A percentile compares a stretch with the other conserved stretches of the same genome.
These are phyloP conservation scores for Exophiala oligosperma DNA, from an alignment of 2,329 filamentous ascomycete species.

Conservation along the genomic window DNA sequence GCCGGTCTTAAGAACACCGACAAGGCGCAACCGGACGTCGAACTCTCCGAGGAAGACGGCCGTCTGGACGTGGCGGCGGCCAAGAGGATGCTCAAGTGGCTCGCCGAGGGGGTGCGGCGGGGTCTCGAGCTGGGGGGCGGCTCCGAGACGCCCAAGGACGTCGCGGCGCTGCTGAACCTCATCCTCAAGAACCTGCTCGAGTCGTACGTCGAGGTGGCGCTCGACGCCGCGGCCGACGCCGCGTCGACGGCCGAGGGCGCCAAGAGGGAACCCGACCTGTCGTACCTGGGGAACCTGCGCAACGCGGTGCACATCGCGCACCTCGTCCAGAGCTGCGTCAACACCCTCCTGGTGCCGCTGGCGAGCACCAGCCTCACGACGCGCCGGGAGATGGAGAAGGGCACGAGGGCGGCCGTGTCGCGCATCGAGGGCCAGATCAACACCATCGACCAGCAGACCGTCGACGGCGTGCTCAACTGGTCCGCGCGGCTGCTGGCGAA, in stretches of 20 bases:
- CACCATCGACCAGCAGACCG: slow-evolving; percentile 65
- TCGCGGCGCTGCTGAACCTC: slow-evolving; percentile 78
- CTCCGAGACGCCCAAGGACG: slow-evolving; percentile 90
- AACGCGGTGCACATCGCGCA: slow-evolving; percentile 86
- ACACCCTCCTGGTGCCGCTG: slow-evolving; percentile 84
- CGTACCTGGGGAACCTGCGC: slow-evolving; percentile 75
- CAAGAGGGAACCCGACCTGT: slow-evolving; percentile 84
- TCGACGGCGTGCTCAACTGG: slow-evolving; percentile 76
- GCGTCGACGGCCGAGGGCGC: slow-evolving; percentile 73
- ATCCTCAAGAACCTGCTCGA: slow-evolving; percentile 86
- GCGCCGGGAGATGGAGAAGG: slow-evolving; percentile 83
- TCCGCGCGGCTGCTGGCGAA: slow-evolving; percentile 68
- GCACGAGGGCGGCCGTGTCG: slow-evolving; percentile 70
- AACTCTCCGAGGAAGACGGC: slow-evolving; percentile 88
- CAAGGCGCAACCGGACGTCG: slow-evolving; percentile 74
- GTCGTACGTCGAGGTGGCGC: slow-evolving; percentile 67
- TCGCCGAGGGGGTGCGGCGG: slow-evolving; percentile 89
- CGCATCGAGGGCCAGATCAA: slow-evolving; percentile 84
- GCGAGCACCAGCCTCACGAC: slow-evolving; percentile 89
- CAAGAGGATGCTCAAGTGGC: slow-evolving; percentile 98
- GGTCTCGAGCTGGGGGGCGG: slow-evolving; percentile 86
- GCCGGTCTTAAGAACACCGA: slow-evolving; percentile 77
- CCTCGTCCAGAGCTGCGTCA: slow-evolving; percentile 89
- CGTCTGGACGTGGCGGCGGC: slow-evolving; percentile 77
- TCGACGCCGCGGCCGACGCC: slow-evolving; percentile 71